Evolutionary conservation across 495 filamentous ascomycete species (phyloP).

Genomic region (Penicillium crystallinum): DNA sequence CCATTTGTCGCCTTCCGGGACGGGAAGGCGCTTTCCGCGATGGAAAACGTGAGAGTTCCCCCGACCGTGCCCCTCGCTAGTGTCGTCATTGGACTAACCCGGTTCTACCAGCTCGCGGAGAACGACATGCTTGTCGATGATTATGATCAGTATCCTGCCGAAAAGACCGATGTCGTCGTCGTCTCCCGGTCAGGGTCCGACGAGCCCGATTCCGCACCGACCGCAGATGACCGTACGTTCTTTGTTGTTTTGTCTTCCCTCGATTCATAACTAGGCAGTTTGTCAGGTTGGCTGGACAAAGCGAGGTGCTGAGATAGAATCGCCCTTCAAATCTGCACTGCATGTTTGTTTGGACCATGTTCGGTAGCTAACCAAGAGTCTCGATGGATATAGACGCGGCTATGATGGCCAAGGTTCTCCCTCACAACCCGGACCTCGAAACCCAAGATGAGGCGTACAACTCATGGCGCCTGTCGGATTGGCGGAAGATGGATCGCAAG

Average conservation of each 20-base stretch:
- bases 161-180: constrained; percentile 78
- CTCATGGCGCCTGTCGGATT: constrained; percentile 84
- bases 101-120: constrained; percentile 34
- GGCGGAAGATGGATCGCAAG: constrained; percentile 66
- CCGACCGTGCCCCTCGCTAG: constrained; percentile 21
- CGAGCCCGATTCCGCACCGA: constrained; percentile 48
- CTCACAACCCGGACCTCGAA: constrained; percentile 70
- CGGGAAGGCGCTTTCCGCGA: constrained; percentile 34
- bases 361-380: constrained; percentile 19
- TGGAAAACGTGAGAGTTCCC: constrained; percentile 43
- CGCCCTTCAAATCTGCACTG: background rate
- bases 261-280: background rate
- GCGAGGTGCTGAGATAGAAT: background rate
- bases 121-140: constrained; percentile 68
- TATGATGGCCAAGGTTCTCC: constrained; percentile 74
- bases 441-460: constrained; percentile 59
- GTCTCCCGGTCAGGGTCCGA: constrained; percentile 66
- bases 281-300: background rate
- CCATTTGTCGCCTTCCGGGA: constrained; percentile 21
- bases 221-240: constrained; percentile 69
- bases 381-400: constrained; percentile 58
- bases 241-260: constrained; percentile 8
- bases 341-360: background rate
- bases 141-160: constrained; percentile 66
- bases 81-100: constrained; percentile 28